Evolutionary conservation across 2,329 filamentous ascomycete genomes (phyloP), one percentile per base, ranked within the genome.

Genomic region (Claviceps spartinae): DNA sequence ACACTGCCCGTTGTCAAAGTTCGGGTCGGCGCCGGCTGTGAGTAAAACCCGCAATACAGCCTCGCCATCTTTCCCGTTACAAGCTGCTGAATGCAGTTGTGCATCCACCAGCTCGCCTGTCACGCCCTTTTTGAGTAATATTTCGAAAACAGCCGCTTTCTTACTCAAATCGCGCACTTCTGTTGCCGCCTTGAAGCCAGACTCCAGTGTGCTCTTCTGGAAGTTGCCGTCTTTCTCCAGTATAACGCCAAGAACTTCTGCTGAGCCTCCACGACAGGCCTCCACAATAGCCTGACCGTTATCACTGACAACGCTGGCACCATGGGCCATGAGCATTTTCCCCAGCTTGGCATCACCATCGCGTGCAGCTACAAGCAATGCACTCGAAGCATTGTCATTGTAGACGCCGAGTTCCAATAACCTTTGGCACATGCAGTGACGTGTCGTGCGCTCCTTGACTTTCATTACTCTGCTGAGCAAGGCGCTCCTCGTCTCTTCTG

Each of bases 101-200:
- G 70, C 67, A 49, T 79, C 71, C 0, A 81, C 67, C 0, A 72
- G 67, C 11, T 78, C 74, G 1, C 76, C 75, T 0, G 62, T 62
- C 1, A 79, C 71, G 0, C 77, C 77, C 37, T 68, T 68, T 11
- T 71, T 65, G 0, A 82, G 61, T 1, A 82, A 65, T 2, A 76
- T 60, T 49, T 72, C 67, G 45, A 81, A 77, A 2, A 81, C 66
- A 22, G 68, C 67, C 0, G 71, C 72, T 2, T 77, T 67, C 41
- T 69, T 72, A 50, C 67, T 68, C 4, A 81, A 61, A 53, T 79
- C 73, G 1, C 71, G 63, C 1, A 79, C 67, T 50, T 76, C 72
- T 0, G 74, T 78, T 0, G 77, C 76, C 2, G 76, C 77, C 54
- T 79, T 73, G 45, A 81, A 81, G 0, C 73, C 76, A 41, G 70